Conservation (phyloP, 768 basidiomycete genomes). For the Agaricus blazei region DNA sequence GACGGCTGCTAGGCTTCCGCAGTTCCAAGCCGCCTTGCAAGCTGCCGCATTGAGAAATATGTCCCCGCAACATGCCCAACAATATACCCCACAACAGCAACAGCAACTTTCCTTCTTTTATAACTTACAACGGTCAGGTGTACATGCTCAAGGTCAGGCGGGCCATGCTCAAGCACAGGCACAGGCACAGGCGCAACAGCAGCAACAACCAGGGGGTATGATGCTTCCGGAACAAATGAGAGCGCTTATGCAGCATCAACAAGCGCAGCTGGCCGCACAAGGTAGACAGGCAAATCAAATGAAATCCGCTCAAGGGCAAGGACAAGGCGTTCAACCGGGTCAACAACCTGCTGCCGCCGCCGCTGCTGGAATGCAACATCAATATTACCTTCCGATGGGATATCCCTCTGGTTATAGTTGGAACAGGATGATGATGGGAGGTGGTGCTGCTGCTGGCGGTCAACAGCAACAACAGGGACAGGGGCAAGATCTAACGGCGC, state of each 20-base stretch:
- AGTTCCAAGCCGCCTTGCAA: background rate
- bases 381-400: constrained; percentile 7
- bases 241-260: constrained; percentile 4
- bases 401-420: background rate
- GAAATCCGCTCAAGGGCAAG: constrained; percentile 6
- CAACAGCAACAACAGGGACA: background rate
- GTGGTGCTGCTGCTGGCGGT: background rate
- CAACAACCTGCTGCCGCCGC: constrained; percentile 2
- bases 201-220: background rate
- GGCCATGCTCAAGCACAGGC: constrained; percentile 5
- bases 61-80: background rate
- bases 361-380: background rate
- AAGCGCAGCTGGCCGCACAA: constrained; percentile 10
- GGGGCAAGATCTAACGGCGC: background rate
- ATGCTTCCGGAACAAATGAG: background rate
- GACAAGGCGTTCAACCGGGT: background rate
- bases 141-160: no score
- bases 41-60: background rate
- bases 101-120: background rate
- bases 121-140: background rate
- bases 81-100: constrained; percentile 1
- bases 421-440: background rate
- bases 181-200: constrained; percentile 4
- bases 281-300: constrained; percentile 13
- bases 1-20: no score